A percentile compares a stretch with the other conserved stretches of the same genome.
Evolutionary conservation across 768 basidiomycete genomes (phyloP).

Genomic region (Tricholoma furcatifolium): DNA sequence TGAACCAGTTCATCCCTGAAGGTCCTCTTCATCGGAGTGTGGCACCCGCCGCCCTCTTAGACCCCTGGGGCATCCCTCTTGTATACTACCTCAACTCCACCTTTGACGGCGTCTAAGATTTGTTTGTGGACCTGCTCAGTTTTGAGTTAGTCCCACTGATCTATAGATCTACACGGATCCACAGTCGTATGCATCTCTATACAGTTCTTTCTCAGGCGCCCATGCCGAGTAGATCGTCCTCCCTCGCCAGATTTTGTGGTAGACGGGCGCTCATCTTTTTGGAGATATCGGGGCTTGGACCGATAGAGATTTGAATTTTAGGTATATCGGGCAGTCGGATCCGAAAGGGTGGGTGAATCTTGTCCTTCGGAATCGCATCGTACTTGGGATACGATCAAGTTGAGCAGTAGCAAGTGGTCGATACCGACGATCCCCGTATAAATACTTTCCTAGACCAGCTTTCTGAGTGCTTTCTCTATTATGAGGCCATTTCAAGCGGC

Average conservation of each 20-base stretch:
- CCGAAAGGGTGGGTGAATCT: slow-evolving; percentile 3
- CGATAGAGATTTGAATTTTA: slow-evolving; percentile 11
- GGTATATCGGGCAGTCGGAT: slow-evolving; percentile 1
- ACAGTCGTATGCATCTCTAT: too few species aligned
- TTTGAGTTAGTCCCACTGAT: too few species aligned
- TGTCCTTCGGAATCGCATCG: not conserved
- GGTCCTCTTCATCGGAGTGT: too few species aligned
- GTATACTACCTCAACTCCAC: too few species aligned
- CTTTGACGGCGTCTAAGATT: too few species aligned
- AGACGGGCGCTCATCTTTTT: not conserved
- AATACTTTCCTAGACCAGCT: not conserved
- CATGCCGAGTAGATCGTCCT: too few species aligned
- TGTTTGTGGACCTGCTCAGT: too few species aligned
- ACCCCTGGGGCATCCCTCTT: too few species aligned
- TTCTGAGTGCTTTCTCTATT: not conserved
- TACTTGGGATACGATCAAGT: not conserved
- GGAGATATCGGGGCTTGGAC: slow-evolving; percentile 12
- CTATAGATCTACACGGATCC: too few species aligned
- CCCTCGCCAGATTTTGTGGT: not conserved
- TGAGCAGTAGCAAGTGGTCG: not conserved
- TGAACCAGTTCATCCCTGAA: too few species aligned
- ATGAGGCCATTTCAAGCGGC: not conserved
- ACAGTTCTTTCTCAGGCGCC: too few species aligned
- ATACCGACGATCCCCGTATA: not conserved
- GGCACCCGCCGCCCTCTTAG: too few species aligned